Evolutionary conservation across 805 yeast genomes (phyloP).

Genomic region (Schwanniomyces pseudopolymorphus): DNA sequence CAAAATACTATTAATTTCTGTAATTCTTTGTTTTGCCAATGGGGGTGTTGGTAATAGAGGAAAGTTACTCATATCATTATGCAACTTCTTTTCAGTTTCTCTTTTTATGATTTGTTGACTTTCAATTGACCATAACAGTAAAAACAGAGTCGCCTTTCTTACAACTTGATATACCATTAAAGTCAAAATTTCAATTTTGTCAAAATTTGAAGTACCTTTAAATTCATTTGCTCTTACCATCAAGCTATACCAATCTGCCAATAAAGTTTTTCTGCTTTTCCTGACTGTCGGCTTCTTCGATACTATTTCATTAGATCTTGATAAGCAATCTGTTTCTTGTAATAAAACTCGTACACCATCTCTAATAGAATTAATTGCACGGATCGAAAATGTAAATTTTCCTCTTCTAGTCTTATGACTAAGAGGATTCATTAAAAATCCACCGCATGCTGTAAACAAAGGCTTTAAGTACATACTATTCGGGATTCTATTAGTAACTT

Average conservation of each 20-base stretch:
- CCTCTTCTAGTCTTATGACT: conserved; percentile 42
- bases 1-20: conserved; percentile 61
- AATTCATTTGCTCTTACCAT: conserved; percentile 76
- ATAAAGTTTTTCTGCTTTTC: conserved; percentile 62
- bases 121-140: conserved; percentile 72
- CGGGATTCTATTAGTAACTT: conserved; percentile 30
- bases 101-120: conserved; percentile 45
- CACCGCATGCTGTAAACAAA: conserved; percentile 62
- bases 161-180: conserved; percentile 66
- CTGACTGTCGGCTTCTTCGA: conserved; percentile 60
- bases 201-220: conserved; percentile 58
- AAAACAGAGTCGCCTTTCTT: conserved; percentile 61
- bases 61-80: conserved; percentile 39
- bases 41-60: conserved; percentile 57
- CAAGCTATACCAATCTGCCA: conserved; percentile 79
- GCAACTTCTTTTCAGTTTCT: conserved; percentile 32
- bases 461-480: conserved; percentile 52
- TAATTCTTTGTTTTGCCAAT: conserved; percentile 57
- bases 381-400: conserved; percentile 53
- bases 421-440: conserved; percentile 63
- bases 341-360: conserved; percentile 69
- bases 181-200: conserved; percentile 61
- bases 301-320: conserved; percentile 70
- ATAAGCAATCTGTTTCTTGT: conserved; percentile 69
- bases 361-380: conserved; percentile 61